Conservation (phyloP, 163 green algal genomes). For the Trebouxia gelatinosa region DNA sequence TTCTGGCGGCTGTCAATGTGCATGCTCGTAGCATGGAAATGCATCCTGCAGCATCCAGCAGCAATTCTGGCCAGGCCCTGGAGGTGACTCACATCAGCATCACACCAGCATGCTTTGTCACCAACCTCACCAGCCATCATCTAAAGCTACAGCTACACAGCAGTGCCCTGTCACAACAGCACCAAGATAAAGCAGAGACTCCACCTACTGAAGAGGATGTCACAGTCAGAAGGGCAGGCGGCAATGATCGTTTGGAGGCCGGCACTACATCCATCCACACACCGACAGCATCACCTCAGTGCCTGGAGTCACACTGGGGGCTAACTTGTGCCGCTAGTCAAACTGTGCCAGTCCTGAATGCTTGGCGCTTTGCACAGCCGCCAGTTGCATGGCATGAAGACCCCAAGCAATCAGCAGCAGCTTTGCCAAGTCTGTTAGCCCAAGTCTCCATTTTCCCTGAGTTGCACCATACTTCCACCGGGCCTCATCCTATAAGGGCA, state of each 20-base stretch:
- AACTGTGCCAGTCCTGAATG: conserved; percentile 23
- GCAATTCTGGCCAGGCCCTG: background rate
- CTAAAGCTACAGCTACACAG: conserved; percentile 4
- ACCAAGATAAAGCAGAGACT: background rate
- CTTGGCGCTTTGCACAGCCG: background rate
- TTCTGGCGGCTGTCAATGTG: too few species aligned
- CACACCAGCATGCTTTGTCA: conserved; percentile 38
- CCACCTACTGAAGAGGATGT: too few species aligned
- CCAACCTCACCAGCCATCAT: conserved; percentile 33
- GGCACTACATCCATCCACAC: background rate
- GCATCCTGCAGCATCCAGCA: too few species aligned
- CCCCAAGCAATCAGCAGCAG: too few species aligned
- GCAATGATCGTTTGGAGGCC: too few species aligned
- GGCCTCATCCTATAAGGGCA: too few species aligned
- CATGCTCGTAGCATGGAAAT: too few species aligned
- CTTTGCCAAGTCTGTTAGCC: too few species aligned
- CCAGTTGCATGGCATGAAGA: background rate
- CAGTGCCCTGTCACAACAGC: background rate
- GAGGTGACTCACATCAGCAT: conserved; percentile 33
- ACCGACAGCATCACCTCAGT: background rate
- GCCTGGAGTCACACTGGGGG: background rate
- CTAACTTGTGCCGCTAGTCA: conserved; percentile 16
- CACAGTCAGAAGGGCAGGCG: too few species aligned
- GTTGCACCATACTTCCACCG: too few species aligned
- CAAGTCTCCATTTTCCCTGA: too few species aligned